Base-by-base conservation (phyloP, 1,139 yeast genomes). In the Suhomyces bokatorum region DNA sequence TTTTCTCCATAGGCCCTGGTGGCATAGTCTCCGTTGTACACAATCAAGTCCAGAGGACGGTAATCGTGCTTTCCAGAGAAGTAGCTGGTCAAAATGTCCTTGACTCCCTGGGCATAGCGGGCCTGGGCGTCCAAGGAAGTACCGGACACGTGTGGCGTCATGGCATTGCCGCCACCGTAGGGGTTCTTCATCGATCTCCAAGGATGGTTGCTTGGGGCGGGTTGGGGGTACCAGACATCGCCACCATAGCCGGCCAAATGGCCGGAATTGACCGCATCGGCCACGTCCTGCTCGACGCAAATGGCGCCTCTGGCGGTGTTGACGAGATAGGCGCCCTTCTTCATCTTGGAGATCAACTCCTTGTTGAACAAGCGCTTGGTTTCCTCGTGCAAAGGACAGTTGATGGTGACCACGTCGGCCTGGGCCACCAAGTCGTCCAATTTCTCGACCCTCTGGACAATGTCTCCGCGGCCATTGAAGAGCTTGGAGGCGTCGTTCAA, bases 241-340 rank as follows among this genome's bases (percentile, higher is more conserved):
- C 95, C 95, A 57, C 91, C 93, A 60, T 87, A 86, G 40, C 93
- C 91, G 54, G 83, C 73, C 48, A 86, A 66, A 56, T 83, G 85
- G 41, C 95, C 95, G 34, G 81, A 69, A 44, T 75, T 62, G 40
- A 86, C 77, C 1, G 93, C 93, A 13, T 75, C 91, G 0, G 90
- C 90, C 48, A 86, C 87, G 55, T 81, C 95, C 54, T 86, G 75
- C 40, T 81, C 84, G 45, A 75, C 81, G 63, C 86, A 78, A 52
- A 86, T 85, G 42, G 91, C 93, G 50, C 95, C 95, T 63, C 95
- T 79, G 14, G 95, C 95, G 43, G 95, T 87, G 73, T 87, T 86
- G 48, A 87, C 88, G 52, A 86, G 72, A 75, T 85, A 80, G 13
- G 95, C 79, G 40, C 91, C 91, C 58, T 78, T 78, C 68, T 85